Evolutionary conservation across 768 basidiomycete species (phyloP).

Genomic region (Tulasnella sp.): DNA sequence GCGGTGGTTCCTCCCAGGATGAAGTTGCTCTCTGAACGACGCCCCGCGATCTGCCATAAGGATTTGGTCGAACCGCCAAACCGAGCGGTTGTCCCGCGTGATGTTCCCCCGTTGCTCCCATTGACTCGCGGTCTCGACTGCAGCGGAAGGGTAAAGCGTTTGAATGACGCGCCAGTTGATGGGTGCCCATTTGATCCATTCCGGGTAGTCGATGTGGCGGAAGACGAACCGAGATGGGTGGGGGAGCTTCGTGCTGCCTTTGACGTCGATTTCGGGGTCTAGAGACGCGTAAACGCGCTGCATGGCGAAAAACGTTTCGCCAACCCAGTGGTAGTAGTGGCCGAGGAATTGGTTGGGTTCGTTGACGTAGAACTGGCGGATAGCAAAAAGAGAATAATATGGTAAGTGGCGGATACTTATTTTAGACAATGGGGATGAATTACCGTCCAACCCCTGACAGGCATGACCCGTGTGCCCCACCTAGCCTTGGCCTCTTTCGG

Average conservation of each 20-base stretch:
- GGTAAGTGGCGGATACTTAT: not conserved
- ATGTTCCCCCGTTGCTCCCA: slow-evolving; percentile 46
- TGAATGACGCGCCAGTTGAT: slow-evolving; percentile 2
- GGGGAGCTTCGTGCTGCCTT: slow-evolving; percentile 37
- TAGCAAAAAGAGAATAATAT: slow-evolving; percentile 45
- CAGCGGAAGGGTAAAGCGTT: slow-evolving; percentile 37
- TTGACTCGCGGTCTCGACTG: slow-evolving; percentile 56
- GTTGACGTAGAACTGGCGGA: slow-evolving; percentile 72
- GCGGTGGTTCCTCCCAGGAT: slow-evolving; percentile 26
- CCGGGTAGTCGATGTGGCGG: slow-evolving; percentile 38
- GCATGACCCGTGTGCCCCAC: slow-evolving; percentile 60
- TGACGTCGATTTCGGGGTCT: slow-evolving; percentile 28
- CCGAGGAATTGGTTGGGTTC: slow-evolving; percentile 73
- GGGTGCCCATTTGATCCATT: slow-evolving; percentile 40
- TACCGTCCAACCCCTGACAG: slow-evolving; percentile 48
- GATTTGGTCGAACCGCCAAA: slow-evolving; percentile 61
- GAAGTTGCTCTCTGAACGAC: slow-evolving; percentile 56
- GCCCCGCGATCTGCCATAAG: slow-evolving; percentile 71
- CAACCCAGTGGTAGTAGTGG: slow-evolving; percentile 84
- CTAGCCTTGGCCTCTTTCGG: slow-evolving; percentile 49
- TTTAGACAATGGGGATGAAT: slow-evolving; percentile 27
- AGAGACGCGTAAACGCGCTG: slow-evolving; percentile 51
- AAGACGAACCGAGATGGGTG: slow-evolving; percentile 65
- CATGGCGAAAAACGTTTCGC: slow-evolving; percentile 67
- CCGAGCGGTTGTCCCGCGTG: slow-evolving; percentile 35